phyloP scores from a whole-genome alignment of 2,329 filamentous ascomycete species.

The Fusarium acutatum region DNA sequence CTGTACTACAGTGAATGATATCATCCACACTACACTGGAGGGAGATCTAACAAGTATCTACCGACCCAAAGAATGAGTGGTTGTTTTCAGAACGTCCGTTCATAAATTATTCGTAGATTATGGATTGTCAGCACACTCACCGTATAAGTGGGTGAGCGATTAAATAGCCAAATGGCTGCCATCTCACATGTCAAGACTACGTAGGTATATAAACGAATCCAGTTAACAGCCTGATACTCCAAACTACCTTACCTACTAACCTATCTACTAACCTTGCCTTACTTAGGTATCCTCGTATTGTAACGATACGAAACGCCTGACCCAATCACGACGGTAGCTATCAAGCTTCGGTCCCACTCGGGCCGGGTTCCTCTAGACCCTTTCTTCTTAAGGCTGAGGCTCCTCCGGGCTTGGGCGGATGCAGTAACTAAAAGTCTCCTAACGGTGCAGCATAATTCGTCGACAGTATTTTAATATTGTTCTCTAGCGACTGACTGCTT shows the following conservation, averaged over 20 bases:
- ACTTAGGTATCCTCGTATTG: background rate
- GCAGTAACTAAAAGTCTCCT: background rate
- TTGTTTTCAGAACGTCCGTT: background rate
- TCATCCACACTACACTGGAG: background rate
- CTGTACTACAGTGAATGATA: conserved; percentile 18
- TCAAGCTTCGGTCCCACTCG: conserved; percentile 23
- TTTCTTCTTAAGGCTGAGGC: background rate
- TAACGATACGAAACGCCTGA: background rate
- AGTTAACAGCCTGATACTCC: background rate
- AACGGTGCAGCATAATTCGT: background rate
- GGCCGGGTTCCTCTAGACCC: conserved; percentile 4
- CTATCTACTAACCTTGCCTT: background rate
- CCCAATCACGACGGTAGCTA: background rate
- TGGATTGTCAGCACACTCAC: background rate
- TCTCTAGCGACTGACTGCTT: conserved; percentile 6
- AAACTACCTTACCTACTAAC: background rate
- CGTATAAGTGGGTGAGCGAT: background rate
- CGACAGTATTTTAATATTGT: background rate
- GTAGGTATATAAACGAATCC: background rate
- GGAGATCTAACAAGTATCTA: background rate
- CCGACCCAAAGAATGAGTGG: background rate
- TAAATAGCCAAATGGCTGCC: background rate
- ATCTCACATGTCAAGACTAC: background rate
- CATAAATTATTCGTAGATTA: background rate
- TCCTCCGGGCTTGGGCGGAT: background rate